These are phyloP conservation scores for Aureobasidium lini DNA, from an alignment of 2,329 filamentous ascomycete genomes.

Conservation along the genomic window DNA sequence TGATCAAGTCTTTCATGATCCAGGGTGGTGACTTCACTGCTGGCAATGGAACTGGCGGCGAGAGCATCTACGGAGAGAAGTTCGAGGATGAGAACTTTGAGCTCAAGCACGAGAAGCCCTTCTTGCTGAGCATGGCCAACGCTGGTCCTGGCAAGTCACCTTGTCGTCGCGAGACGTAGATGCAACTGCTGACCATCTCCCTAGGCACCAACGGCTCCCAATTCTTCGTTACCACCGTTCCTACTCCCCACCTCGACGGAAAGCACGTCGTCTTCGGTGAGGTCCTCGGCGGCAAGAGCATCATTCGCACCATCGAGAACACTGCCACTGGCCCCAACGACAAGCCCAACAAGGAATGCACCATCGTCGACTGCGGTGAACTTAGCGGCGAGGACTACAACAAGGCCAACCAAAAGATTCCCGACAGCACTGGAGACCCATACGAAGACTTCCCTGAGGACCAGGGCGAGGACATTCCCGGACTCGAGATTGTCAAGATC, in stretches of 20 bases:
- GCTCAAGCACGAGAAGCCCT: slow-evolving; percentile 83
- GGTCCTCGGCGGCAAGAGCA: slow-evolving; percentile 84
- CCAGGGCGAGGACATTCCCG: slow-evolving; percentile 57
- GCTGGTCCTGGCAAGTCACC: slow-evolving; percentile 68
- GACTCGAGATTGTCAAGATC: slow-evolving; percentile 65
- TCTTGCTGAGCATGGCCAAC: slow-evolving; percentile 96
- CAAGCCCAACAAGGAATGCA: slow-evolving; percentile 66
- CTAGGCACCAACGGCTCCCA: slow-evolving; percentile 91
- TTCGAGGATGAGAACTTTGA: slow-evolving; percentile 97
- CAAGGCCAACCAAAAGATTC: slow-evolving; percentile 57
- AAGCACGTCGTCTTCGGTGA: slow-evolving; percentile 98
- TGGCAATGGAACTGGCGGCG: slow-evolving; percentile 89
- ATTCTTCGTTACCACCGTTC: slow-evolving; percentile 94
- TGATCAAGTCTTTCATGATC: slow-evolving; percentile 99
- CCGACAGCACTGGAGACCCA: slow-evolving; percentile 77
- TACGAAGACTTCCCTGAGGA: slow-evolving; percentile 98
- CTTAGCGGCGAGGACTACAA: slow-evolving; percentile 64
- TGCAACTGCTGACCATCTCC: neutral
- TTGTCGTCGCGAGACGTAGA: slow-evolving; percentile 11
- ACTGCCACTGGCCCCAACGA: slow-evolving; percentile 65
- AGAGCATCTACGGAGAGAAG: slow-evolving; percentile 95
- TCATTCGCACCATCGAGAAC: slow-evolving; percentile 87
- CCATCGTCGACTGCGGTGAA: slow-evolving; percentile 78
- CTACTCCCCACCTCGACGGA: slow-evolving; percentile 87
- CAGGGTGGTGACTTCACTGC: slow-evolving; percentile 95